Base-by-base conservation (phyloP, 345 rosid species). In the Moricandia moricandioides region DNA sequence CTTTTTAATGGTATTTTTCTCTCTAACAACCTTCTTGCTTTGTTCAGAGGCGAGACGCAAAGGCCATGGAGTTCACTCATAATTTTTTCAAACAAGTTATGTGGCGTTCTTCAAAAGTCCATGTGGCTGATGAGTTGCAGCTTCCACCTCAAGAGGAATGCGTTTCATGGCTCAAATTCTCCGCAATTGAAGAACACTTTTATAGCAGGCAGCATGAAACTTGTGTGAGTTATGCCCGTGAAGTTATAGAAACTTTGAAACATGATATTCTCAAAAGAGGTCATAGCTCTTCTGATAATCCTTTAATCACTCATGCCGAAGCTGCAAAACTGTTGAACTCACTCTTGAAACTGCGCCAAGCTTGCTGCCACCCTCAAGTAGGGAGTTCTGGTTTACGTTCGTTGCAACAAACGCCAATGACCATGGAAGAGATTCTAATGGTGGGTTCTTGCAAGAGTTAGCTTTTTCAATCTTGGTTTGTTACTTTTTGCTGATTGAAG, bases 331-430 rank as follows among this genome's bases (percentile, higher is more conserved):
- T 94, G 72, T 79, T 94, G 77, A 90, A 85, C 70, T 90, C 98
- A 1, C 97, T 94, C 73, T 84, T 94, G 87, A 94, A 91, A 82
- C 94, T 94, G 84, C 98, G 98, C 45, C 98, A 94, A 78, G 98
- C 98, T 77, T 94, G 98, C 80, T 94, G 98, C 83, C 97, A 94
- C 73, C 98, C 98, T 71, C 98, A 94, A 91, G 97, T 94, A 13
- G 98, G 98, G 79, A 91, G 95, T 74, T 94, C 91, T 70, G 97
- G 98, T 56, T 65, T 94, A 74, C 96, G 95, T 61, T 86, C 98
- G 69, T 72, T 91, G 83, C 98, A 94, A 61, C 97, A 94, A 63
- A 75, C 91, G 10, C 98, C 98, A 67, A 91, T 94, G 96, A 87
- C 96, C 17, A 94, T 94, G 98, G 96, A 90, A 72, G 97, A 94